A percentile compares a stretch with the other conserved stretches of the same genome.
These are phyloP conservation scores for Alternaria solani DNA, from an alignment of 2,329 filamentous ascomycete genomes.

Conservation along the genomic window DNA sequence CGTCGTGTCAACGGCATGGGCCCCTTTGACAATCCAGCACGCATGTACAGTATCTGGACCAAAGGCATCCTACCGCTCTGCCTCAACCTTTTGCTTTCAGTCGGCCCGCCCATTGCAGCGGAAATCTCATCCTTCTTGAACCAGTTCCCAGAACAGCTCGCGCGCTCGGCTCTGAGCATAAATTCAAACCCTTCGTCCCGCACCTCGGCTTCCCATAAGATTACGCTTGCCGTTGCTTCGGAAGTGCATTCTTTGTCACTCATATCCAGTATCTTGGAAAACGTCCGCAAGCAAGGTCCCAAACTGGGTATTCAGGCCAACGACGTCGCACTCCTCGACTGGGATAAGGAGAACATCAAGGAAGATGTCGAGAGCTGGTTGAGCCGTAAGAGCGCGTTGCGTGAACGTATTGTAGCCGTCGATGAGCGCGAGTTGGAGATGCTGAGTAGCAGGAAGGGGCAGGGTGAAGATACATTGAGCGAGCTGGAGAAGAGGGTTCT, in stretches of 20 bases:
- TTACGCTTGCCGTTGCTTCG: conserved; percentile 76
- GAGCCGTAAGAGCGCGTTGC: conserved; percentile 71
- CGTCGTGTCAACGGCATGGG: conserved; percentile 72
- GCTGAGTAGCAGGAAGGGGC: conserved; percentile 49
- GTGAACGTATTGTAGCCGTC: conserved; percentile 76
- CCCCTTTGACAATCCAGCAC: conserved; percentile 77
- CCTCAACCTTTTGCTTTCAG: conserved; percentile 83
- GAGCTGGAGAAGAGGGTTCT: conserved; percentile 79
- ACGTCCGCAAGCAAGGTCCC: conserved; percentile 62
- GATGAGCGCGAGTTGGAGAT: conserved; percentile 75
- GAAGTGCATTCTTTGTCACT: conserved; percentile 83
- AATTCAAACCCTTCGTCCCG: conserved; percentile 57
- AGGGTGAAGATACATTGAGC: conserved; percentile 52
- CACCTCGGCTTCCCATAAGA: conserved; percentile 54
- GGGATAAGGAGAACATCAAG: conserved; percentile 74
- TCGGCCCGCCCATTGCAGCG: conserved; percentile 81
- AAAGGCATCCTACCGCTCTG: conserved; percentile 87
- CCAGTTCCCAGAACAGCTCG: conserved; percentile 82
- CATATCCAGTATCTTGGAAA: conserved; percentile 74
- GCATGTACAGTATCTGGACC: conserved; percentile 89
- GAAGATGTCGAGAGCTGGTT: conserved; percentile 89
- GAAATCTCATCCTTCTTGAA: conserved; percentile 90
- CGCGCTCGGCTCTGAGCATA: conserved; percentile 75
- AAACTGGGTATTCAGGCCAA: conserved; percentile 59
- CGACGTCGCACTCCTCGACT: conserved; percentile 76